A percentile compares a stretch with the other conserved stretches of the same genome.
phyloP scores from a whole-genome alignment of 2,329 filamentous ascomycete species.

The Nigrograna mackinnonii region DNA sequence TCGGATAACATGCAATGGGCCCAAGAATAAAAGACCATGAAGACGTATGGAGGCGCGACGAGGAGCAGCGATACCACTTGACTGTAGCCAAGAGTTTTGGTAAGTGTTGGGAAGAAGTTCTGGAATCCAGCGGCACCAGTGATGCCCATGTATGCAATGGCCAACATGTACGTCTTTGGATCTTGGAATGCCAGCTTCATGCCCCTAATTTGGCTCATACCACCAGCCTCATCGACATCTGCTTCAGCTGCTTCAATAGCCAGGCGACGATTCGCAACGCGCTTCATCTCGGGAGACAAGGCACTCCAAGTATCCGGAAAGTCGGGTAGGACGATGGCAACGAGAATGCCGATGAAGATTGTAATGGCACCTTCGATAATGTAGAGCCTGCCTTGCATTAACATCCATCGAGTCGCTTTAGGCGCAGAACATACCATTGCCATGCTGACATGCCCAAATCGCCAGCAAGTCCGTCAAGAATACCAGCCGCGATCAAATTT shows the following conservation, averaged over 20 bases:
- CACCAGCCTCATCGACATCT: slow-evolving; percentile 52
- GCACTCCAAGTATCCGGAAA: slow-evolving; percentile 43
- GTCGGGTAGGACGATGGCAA: slow-evolving; percentile 35
- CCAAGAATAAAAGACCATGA: slow-evolving; percentile 54
- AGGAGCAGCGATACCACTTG: slow-evolving; percentile 60
- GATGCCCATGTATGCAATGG: slow-evolving; percentile 51
- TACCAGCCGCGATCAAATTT: slow-evolving; percentile 55
- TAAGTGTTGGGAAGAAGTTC: slow-evolving; percentile 59
- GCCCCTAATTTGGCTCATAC: slow-evolving; percentile 50
- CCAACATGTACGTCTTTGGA: slow-evolving; percentile 52
- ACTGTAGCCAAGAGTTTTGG: slow-evolving; percentile 56
- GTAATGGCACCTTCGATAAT: slow-evolving; percentile 38
- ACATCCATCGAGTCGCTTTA: too few species aligned
- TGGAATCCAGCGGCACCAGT: slow-evolving; percentile 57
- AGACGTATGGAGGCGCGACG: slow-evolving; percentile 62
- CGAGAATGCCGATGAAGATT: slow-evolving; percentile 25
- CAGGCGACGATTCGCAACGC: slow-evolving; percentile 47
- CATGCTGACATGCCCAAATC: slow-evolving; percentile 27
- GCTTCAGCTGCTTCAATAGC: slow-evolving; percentile 45
- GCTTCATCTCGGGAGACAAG: slow-evolving; percentile 45
- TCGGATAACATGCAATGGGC: slow-evolving; percentile 48
- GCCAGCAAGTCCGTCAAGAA: slow-evolving; percentile 43
- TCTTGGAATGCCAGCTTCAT: slow-evolving; percentile 55
- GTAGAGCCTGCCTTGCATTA: slow-evolving; percentile 21
- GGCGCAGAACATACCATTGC: slow-evolving; percentile 25